Percentiles rank a stretch among this genome's conserved stretches.
These are phyloP conservation scores for Diplodia scrobiculata DNA, from an alignment of 2,329 filamentous ascomycete genomes.

Conservation along the genomic window DNA sequence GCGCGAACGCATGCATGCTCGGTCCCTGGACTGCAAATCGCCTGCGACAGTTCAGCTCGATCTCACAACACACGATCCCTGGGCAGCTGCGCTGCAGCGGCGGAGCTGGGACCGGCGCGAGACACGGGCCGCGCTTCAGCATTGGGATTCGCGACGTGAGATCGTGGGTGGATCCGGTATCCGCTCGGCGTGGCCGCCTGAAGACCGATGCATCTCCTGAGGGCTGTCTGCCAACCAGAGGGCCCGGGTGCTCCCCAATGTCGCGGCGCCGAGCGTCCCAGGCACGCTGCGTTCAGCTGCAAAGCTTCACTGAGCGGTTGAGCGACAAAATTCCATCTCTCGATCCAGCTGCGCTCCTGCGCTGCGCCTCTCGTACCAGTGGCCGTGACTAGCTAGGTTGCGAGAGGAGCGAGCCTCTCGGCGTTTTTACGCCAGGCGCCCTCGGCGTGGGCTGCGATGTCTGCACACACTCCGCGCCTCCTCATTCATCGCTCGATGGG, in stretches of 20 bases:
- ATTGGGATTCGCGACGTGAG: slow-evolving; percentile 1
- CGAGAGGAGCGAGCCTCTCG: too few relatives aligned
- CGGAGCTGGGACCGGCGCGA: neutral
- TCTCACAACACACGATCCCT: too few relatives aligned
- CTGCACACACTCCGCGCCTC: neutral
- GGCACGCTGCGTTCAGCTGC: neutral
- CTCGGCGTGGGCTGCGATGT: too few relatives aligned
- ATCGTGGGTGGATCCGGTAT: slow-evolving; percentile 1
- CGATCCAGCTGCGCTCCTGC: neutral
- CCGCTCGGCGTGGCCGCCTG: neutral
- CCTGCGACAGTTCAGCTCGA: too few relatives aligned
- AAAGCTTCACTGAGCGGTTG: neutral
- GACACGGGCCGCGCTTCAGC: neutral
- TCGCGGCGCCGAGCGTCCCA: neutral
- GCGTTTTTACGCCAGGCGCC: too few relatives aligned
- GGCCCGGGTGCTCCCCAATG: neutral
- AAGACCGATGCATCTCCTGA: too few relatives aligned
- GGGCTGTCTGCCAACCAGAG: neutral
- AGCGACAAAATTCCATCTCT: neutral
- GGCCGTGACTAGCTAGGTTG: neutral
- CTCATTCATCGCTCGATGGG: slow-evolving; percentile 3
- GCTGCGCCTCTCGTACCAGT: slow-evolving; percentile 5
- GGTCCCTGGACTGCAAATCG: neutral
- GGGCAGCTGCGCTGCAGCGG: neutral
- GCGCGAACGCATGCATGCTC: neutral